Conservation (phyloP, 257 asterid species). For the Misopates orontium region DNA sequence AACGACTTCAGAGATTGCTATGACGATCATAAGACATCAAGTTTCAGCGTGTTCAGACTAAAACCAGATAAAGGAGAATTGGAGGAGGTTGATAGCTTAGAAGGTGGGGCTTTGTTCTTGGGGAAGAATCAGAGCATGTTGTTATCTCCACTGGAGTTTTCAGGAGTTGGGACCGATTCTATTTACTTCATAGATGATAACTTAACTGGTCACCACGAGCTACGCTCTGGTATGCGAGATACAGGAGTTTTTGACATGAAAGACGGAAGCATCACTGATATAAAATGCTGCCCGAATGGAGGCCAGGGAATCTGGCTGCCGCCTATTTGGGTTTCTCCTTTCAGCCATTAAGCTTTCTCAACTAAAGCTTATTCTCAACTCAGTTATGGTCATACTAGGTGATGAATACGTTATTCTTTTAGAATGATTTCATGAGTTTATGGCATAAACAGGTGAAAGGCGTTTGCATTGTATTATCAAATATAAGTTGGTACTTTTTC, state of each 20-base stretch:
- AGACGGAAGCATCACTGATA: neutral
- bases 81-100: neutral
- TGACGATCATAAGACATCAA: neutral
- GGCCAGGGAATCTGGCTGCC: constrained; percentile 1
- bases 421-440: too few species aligned
- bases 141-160: neutral
- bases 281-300: neutral
- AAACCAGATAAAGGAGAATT: neutral
- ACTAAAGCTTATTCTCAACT: neutral
- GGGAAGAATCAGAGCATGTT: constrained; percentile 17
- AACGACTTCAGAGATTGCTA: neutral
- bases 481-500: too few species aligned
- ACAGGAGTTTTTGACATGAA: neutral
- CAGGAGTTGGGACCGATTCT: neutral
- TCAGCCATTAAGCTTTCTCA: too few species aligned
- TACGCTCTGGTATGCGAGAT: neutral
- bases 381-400: neutral
- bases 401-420: neutral
- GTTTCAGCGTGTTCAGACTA: neutral
- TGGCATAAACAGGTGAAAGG: too few species aligned
- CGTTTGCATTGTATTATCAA: too few species aligned
- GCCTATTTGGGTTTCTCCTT: neutral
- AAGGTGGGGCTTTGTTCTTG: constrained; percentile 12
- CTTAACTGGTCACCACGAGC: neutral
- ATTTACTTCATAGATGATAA: constrained; percentile 12